Evolutionary conservation across 768 basidiomycete genomes (phyloP).

Genomic region (Chalciporus chontae): DNA sequence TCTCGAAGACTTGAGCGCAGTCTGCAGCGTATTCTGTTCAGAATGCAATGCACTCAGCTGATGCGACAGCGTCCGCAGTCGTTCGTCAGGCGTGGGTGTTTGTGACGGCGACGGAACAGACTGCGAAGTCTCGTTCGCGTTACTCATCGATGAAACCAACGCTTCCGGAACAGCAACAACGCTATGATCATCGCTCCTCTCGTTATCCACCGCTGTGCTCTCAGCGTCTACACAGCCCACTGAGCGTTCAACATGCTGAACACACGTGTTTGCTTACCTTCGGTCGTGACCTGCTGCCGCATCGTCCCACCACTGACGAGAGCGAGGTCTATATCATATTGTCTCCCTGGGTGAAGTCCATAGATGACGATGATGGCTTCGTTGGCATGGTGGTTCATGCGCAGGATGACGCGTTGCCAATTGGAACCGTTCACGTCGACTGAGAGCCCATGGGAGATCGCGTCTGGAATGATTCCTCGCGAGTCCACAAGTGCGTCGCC

Average conservation of each 20-base stretch:
- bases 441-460: slow-evolving; percentile 69
- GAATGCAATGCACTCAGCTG: slow-evolving; percentile 57
- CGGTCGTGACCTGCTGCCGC: slow-evolving; percentile 65
- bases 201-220: slow-evolving; percentile 19
- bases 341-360: slow-evolving; percentile 81
- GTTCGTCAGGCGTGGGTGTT: slow-evolving; percentile 58
- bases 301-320: slow-evolving; percentile 64
- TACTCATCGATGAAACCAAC: slow-evolving; percentile 28
- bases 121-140: slow-evolving; percentile 9
- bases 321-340: slow-evolving; percentile 86
- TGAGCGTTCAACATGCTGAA: slow-evolving; percentile 7
- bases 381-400: slow-evolving; percentile 75
- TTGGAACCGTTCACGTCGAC: slow-evolving; percentile 77
- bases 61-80: slow-evolving; percentile 60
- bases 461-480: slow-evolving; percentile 55
- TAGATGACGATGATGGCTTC: slow-evolving; percentile 91
- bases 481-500: slow-evolving; percentile 30
- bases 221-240: slow-evolving; percentile 16
- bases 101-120: slow-evolving; percentile 26
- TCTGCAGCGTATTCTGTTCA: slow-evolving; percentile 66
- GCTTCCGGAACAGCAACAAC: slow-evolving; percentile 9
- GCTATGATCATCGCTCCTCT: slow-evolving; percentile 18
- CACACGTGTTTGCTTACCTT: slow-evolving; percentile 38
- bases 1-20: slow-evolving; percentile 72
- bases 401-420: slow-evolving; percentile 78